A percentile compares a stretch with the other conserved stretches of the same genome.
Evolutionary conservation across 768 basidiomycete species (phyloP).

Genomic region (Lentinus tigrinus): DNA sequence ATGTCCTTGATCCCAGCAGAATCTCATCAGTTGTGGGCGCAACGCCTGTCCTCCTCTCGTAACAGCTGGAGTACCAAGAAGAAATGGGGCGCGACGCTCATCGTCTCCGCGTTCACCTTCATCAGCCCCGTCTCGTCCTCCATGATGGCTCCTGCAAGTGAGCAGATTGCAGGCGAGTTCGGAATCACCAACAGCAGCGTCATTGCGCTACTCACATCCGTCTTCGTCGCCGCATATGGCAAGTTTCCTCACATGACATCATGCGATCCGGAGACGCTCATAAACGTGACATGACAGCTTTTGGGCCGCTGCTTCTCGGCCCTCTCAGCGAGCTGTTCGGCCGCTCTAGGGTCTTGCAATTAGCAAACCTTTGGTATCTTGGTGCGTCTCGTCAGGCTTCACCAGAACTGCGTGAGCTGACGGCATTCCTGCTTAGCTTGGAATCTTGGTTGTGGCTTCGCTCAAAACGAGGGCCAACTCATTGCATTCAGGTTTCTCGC

Average conservation of each 20-base stretch:
- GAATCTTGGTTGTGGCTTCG: conserved; percentile 44
- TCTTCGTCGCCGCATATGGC: conserved; percentile 61
- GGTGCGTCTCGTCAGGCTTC: conserved; percentile 41
- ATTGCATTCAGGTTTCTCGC: conserved; percentile 40
- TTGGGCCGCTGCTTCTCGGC: conserved; percentile 45
- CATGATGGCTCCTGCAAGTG: conserved; percentile 66
- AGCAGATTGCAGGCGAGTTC: conserved; percentile 50
- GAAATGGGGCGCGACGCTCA: conserved; percentile 66
- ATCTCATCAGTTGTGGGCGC: background rate
- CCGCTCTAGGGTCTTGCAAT: conserved; percentile 56
- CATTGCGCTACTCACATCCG: conserved; percentile 57
- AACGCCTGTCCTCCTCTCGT: background rate
- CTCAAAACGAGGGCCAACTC: conserved; percentile 30
- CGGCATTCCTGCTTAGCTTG: conserved; percentile 49
- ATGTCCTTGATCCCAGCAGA: background rate
- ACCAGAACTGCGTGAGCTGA: background rate
- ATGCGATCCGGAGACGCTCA: background rate
- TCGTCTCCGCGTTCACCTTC: conserved; percentile 68
- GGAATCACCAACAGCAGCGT: conserved; percentile 48
- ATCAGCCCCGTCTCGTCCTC: conserved; percentile 68
- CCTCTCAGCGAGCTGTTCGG: conserved; percentile 76
- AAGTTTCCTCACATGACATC: conserved; percentile 12
- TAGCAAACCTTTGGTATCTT: conserved; percentile 62
- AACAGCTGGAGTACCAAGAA: conserved; percentile 54
- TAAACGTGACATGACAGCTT: conserved; percentile 32